Base-by-base conservation (phyloP, 1,139 yeast species). In the Candida sanyaensis region DNA sequence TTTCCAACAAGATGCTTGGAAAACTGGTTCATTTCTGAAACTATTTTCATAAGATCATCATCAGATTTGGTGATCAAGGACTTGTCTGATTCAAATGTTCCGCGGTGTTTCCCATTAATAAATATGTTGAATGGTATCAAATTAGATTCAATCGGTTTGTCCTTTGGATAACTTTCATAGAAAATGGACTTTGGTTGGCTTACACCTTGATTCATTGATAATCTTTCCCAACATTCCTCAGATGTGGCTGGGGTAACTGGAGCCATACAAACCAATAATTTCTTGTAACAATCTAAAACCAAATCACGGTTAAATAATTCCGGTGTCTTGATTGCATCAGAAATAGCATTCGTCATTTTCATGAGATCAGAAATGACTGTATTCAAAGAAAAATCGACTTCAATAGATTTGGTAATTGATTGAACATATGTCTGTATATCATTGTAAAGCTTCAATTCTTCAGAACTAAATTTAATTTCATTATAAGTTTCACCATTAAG, bases 301-400 rank as follows among this genome's bases (percentile, higher is more conserved):
- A 66, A 67, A 1, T 59, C 62, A 0, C 73, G 59, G 7, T 64
- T 61, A 10, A 68, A 63, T 12, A 60, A 37, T 5, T 58, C 48
- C 1, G 57, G 50, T 0, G 56, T 37, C 48, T 77, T 77, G 6
- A 70, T 36, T 0, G 80, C 77, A 11, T 64, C 59, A 2, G 66
- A 60, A 8, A 91, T 61, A 1, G 74, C 56, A 55, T 85, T 85
- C 1, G 96, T 86, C 46, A 86, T 66, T 58, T 91, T 93, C 97
- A 91, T 93, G 60, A 84, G 86, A 61, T 90, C 96, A 0, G 97
- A 88, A 29, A 93, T 80, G 5, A 90, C 83, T 0, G 97, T 92
- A 64, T 93, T 93, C 62, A 92, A 72, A 0, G 93, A 77, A 39
- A 87, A 67, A 1, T 81, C 77, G 1, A 69, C 73, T 31, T 77